A percentile compares a stretch with the other conserved stretches of the same genome.
Conservation (phyloP, 1,284 basidiomycete genomes). For the Lentinus polychrous region DNA sequence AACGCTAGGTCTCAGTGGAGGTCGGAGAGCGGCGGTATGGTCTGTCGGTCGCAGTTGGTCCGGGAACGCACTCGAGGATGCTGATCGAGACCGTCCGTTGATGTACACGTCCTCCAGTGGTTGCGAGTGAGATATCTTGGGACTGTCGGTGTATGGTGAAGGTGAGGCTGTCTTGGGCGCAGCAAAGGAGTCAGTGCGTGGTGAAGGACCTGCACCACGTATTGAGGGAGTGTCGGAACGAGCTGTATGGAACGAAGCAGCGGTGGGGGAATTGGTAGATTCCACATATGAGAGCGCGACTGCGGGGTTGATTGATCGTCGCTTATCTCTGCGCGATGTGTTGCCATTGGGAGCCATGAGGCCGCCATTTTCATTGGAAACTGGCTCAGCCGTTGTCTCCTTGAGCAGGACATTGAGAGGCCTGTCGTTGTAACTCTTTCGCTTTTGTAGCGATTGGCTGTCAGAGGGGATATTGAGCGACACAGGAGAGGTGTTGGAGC, state of each 20-base stretch:
- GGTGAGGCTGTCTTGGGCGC: constrained; percentile 11
- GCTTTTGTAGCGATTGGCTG: constrained; percentile 27
- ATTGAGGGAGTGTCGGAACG: constrained; percentile 21
- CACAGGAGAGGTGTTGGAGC: constrained; percentile 16
- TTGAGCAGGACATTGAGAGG: constrained; percentile 42
- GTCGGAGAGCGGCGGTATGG: constrained; percentile 6
- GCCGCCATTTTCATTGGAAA: constrained; percentile 5
- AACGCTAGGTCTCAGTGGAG: constrained; percentile 17
- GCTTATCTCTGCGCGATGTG: constrained; percentile 28
- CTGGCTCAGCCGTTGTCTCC: constrained; percentile 8
- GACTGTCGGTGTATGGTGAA: constrained; percentile 1
- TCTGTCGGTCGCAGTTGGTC: constrained; percentile 5
- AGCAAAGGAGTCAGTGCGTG: constrained; percentile 28
- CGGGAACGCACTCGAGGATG: constrained; percentile 19
- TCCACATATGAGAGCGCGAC: constrained; percentile 23
- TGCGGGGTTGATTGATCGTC: constrained; percentile 37
- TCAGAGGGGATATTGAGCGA: constrained; percentile 19
- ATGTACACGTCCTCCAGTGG: constrained; percentile 8
- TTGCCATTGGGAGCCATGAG: constrained; percentile 17
- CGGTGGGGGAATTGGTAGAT: constrained; percentile 7
- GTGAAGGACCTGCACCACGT: constrained; percentile 22
- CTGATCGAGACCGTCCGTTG: constrained; percentile 20
- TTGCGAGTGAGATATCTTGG: constrained; percentile 11
- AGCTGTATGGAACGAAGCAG: constrained; percentile 9
- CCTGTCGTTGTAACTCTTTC: constrained; percentile 56